Base-by-base conservation (phyloP, 2,329 filamentous ascomycete species). In the Zymoseptoria tritici region DNA sequence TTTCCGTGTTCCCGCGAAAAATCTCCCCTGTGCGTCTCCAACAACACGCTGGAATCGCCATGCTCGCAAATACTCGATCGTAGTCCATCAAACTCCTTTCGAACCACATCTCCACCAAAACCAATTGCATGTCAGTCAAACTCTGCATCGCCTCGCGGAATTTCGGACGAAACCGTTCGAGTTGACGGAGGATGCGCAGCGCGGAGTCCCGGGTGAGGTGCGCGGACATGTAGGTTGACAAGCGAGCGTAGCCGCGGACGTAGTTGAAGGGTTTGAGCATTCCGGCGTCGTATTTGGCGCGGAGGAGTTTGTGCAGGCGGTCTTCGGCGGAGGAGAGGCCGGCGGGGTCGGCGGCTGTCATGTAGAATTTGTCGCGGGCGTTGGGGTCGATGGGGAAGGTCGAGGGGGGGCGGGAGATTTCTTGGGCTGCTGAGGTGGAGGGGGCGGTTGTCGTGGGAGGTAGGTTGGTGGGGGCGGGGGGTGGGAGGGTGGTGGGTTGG, bases 41-140 rank as follows among this genome's bases (percentile, higher is more conserved):
- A 73, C 93, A 96, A 75, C 94, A 99, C 13, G 94, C 94, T 0
- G 94, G 94, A 63, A 99, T 93, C 1, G 94, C 94, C 94, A 99
- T 99, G 73, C 91, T 96, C 1, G 94, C 94, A 78, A 99, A 99
- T 1, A 99, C 92, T 31, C 94, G 90, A 71, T 99, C 94, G 70
- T 97, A 97, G 72, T 97, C 94, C 89, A 97, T 94, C 67, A 99
- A 78, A 64, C 90, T 94, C 70, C 89, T 86, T 75, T 99, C 94
- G 71, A 99, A 97, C 93, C 94, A 97, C 91, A 97, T 97, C 76
- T 99, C 94, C 9, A 97, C 93, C 60, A 92, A 85, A 26, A 97
- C 87, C 24, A 99, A 84, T 75, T 99, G 91, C 73, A 97, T 89
- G 75, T 99, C 94, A 1, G 90, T 97, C 71, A 97, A 79, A 36